Conservation (phyloP, 2,329 filamentous ascomycete genomes). For the Pseudohalonectria lignicola region DNA sequence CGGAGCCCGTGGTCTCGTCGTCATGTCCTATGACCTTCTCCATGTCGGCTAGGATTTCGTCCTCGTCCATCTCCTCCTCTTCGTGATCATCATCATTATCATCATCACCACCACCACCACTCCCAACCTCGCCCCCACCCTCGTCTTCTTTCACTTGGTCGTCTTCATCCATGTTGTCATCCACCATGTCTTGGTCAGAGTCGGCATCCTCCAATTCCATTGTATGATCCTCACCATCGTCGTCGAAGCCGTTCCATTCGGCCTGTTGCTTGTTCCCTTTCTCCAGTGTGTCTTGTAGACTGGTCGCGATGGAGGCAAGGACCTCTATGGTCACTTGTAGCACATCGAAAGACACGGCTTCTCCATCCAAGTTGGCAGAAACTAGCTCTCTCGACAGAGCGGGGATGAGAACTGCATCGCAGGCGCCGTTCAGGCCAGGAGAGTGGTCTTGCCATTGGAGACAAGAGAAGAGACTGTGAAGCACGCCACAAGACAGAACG, state of each 20-base stretch:
- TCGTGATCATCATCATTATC: constrained; percentile 22
- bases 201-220: constrained; percentile 16
- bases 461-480: constrained; percentile 50
- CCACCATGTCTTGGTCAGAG: too few species aligned
- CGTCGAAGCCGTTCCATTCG: constrained; percentile 27
- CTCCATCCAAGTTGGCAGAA: not conserved
- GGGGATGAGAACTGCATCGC: constrained; percentile 38
- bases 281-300: constrained; percentile 38
- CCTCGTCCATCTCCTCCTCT: constrained; percentile 23
- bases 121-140: constrained; percentile 19
- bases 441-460: constrained; percentile 41
- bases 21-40: constrained; percentile 45
- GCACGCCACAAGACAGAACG: constrained; percentile 46
- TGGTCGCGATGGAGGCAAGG: constrained; percentile 52
- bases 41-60: constrained; percentile 47
- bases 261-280: constrained; percentile 28
- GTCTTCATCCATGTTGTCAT: constrained; percentile 21
- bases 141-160: constrained; percentile 19
- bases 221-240: constrained; percentile 12
- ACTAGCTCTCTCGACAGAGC: constrained; percentile 27
- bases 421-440: constrained; percentile 33
- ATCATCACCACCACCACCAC: constrained; percentile 22
- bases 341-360: constrained; percentile 19
- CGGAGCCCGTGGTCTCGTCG: constrained; percentile 25
- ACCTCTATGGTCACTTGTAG: constrained; percentile 48